A percentile compares a stretch with the other conserved stretches of the same genome.
phyloP scores from a whole-genome alignment of 2,329 filamentous ascomycete species.

The Diaporthe capsici region DNA sequence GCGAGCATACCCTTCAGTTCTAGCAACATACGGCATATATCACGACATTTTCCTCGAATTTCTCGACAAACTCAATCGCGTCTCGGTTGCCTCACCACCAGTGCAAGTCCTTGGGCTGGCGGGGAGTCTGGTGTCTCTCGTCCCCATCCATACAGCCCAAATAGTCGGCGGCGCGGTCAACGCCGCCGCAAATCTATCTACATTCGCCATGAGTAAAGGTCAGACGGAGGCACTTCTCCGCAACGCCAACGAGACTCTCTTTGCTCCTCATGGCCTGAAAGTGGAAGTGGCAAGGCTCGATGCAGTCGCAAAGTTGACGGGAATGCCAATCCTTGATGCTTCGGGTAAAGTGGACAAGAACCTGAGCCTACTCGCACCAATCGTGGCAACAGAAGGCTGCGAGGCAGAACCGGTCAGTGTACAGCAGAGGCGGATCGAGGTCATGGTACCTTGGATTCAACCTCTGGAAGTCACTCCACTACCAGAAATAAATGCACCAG shows the following conservation, averaged over 20 bases:
- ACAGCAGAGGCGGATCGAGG: constrained; percentile 42
- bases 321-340: constrained; percentile 42
- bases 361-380: constrained; percentile 37
- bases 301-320: constrained; percentile 42
- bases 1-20: constrained; percentile 42
- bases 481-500: constrained; percentile 6
- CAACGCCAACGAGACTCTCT: constrained; percentile 40
- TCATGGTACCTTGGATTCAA: constrained; percentile 41
- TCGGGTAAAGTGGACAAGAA: constrained; percentile 41
- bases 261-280: constrained; percentile 40
- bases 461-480: constrained; percentile 40
- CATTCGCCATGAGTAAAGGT: constrained; percentile 42
- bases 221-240: constrained; percentile 42
- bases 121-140: constrained; percentile 41
- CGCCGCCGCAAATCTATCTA: constrained; percentile 32
- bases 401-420: constrained; percentile 25
- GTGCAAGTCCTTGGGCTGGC: constrained; percentile 42
- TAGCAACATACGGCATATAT: constrained; percentile 38
- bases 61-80: constrained; percentile 44
- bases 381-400: constrained; percentile 28
- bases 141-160: constrained; percentile 44
- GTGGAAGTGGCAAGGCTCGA: constrained; percentile 43
- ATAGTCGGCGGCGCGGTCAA: constrained; percentile 30
- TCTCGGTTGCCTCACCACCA: constrained; percentile 43
- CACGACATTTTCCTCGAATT: constrained; percentile 42